These are phyloP conservation scores for Thelephora ganbajun DNA, from an alignment of 768 basidiomycete species.

Conservation along the genomic window DNA sequence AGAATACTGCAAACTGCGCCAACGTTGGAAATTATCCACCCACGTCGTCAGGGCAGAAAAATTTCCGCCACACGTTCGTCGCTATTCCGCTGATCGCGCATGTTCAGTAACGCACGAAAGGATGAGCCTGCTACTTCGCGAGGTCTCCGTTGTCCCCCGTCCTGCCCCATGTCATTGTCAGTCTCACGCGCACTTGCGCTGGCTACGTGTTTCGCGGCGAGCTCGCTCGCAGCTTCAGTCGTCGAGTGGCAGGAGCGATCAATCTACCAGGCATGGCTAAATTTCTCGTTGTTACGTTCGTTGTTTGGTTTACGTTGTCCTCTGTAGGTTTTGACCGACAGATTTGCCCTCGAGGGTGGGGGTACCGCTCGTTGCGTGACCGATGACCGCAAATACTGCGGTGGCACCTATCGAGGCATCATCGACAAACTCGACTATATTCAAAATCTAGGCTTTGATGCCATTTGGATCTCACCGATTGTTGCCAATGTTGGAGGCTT, in stretches of 20 bases:
- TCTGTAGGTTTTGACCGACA: conserved; percentile 44
- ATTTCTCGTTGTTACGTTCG: not conserved
- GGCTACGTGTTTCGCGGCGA: conserved; percentile 7
- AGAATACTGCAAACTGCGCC: too few species aligned
- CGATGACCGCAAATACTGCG: conserved; percentile 34
- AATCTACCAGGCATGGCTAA: conserved; percentile 33
- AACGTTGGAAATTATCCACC: too few species aligned
- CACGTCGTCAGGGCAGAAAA: too few species aligned
- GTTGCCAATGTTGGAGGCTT: conserved; percentile 32
- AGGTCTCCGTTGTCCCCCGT: too few species aligned
- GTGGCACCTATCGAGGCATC: conserved; percentile 41
- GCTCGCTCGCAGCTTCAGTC: conserved; percentile 25
- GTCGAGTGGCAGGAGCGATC: conserved; percentile 38
- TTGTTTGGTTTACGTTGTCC: not conserved
- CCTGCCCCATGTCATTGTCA: too few species aligned
- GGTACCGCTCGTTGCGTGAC: too few species aligned
- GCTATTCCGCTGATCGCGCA: too few species aligned
- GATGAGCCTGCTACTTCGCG: too few species aligned
- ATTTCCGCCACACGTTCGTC: too few species aligned
- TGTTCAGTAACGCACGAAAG: too few species aligned
- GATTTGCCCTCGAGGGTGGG: too few species aligned
- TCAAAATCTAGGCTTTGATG: conserved; percentile 47
- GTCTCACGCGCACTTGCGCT: too few species aligned
- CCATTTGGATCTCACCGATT: conserved; percentile 44
- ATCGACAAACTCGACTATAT: conserved; percentile 47